A percentile compares a stretch with the other conserved stretches of the same genome.
Conservation (phyloP, 192 early-diverging fungal genomes). For the Gryganskiella cystojenkinii region DNA sequence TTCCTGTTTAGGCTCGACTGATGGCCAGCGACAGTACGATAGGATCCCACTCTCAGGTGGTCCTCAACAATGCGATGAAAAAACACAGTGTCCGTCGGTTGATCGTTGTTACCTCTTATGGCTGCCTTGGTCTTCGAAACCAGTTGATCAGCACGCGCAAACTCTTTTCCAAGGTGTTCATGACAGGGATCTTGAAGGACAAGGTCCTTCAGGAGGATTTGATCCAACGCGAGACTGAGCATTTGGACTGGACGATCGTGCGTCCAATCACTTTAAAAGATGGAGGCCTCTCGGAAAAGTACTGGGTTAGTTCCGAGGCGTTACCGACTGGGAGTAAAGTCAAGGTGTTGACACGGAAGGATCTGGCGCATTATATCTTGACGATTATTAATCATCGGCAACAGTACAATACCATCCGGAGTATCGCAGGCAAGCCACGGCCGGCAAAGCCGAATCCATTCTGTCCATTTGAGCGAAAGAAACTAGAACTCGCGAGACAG, state of each 20-base stretch:
- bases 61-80: slow-evolving; percentile 45
- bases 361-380: slow-evolving; percentile 54
- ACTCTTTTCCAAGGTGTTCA: slow-evolving; percentile 41
- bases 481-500: neutral
- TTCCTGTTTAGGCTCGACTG: slow-evolving; percentile 27
- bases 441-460: neutral
- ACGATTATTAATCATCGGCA: slow-evolving; percentile 37
- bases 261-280: slow-evolving; percentile 47
- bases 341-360: slow-evolving; percentile 42
- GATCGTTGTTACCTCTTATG: slow-evolving; percentile 48
- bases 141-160: slow-evolving; percentile 35
- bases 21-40: slow-evolving; percentile 44
- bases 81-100: slow-evolving; percentile 51
- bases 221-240: slow-evolving; percentile 34
- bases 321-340: slow-evolving; percentile 37
- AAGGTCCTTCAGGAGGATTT: slow-evolving; percentile 53
- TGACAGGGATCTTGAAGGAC: slow-evolving; percentile 51
- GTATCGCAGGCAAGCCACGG: slow-evolving; percentile 34
- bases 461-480: slow-evolving; percentile 1
- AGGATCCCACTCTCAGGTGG: slow-evolving; percentile 43
- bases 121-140: slow-evolving; percentile 36
- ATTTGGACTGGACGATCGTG: slow-evolving; percentile 56
- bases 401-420: slow-evolving; percentile 27
- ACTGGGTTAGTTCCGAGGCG: slow-evolving; percentile 31
- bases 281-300: slow-evolving; percentile 36